Conservation (phyloP, 805 yeast genomes). For the Pichia occidentalis region DNA sequence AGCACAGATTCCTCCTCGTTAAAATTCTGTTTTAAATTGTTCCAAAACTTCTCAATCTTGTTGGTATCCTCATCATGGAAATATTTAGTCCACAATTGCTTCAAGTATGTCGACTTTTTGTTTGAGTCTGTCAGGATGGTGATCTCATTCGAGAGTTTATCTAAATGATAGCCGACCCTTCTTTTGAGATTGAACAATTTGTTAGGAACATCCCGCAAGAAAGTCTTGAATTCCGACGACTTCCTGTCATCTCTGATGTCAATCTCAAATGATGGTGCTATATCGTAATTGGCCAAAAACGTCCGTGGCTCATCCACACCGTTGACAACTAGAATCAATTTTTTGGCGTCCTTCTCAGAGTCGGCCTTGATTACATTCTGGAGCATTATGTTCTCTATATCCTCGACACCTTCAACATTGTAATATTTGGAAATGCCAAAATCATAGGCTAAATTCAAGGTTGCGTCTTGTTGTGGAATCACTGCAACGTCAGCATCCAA, state of each 20-base stretch:
- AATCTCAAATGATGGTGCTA: conserved; percentile 20
- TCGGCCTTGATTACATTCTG: conserved; percentile 15
- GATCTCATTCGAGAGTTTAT: conserved; percentile 25
- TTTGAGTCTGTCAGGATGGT: conserved; percentile 17
- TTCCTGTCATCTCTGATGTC: conserved; percentile 20
- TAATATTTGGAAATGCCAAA: conserved; percentile 36
- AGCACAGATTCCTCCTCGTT: conserved; percentile 7
- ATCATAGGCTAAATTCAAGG: conserved; percentile 40
- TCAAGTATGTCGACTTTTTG: conserved; percentile 1
- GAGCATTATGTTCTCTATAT: conserved; percentile 16
- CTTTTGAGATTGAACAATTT: conserved; percentile 14
- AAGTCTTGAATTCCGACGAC: conserved; percentile 14
- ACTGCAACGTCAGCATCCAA: conserved; percentile 8
- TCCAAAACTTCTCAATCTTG: conserved; percentile 34
- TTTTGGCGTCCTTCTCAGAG: background rate
- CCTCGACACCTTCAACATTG: conserved; percentile 28
- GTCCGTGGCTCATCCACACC: conserved; percentile 35
- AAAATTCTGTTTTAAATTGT: conserved; percentile 23
- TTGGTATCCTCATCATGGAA: conserved; percentile 26
- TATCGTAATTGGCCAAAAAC: conserved; percentile 21
- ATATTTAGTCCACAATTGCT: conserved; percentile 23
- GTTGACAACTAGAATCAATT: conserved; percentile 26
- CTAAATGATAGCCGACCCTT: conserved; percentile 13
- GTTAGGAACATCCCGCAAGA: conserved; percentile 24
- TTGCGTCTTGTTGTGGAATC: conserved; percentile 29